A percentile compares a stretch with the other conserved stretches of the same genome.
phyloP scores from a whole-genome alignment of 371 early-diverging fungal genomes.

The Zychaea mexicana region DNA sequence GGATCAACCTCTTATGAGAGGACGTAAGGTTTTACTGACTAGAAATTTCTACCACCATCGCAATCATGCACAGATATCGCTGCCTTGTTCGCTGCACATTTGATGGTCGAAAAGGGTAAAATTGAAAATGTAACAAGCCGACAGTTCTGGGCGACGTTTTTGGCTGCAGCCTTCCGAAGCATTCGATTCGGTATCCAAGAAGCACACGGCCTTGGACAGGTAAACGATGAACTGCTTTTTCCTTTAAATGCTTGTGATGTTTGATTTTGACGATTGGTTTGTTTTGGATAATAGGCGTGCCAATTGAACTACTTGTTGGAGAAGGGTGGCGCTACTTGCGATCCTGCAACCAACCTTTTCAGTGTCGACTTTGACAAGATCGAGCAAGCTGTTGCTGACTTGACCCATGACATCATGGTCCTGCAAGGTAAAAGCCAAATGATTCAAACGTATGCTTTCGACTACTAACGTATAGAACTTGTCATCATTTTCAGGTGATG shows the following conservation, averaged over 20 bases:
- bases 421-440: slow-evolving; percentile 53
- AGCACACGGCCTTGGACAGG: slow-evolving; percentile 81
- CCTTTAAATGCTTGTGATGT: too few species aligned
- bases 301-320: slow-evolving; percentile 77
- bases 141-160: slow-evolving; percentile 77
- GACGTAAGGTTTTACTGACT: slow-evolving; percentile 52
- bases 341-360: slow-evolving; percentile 48
- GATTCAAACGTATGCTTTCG: too few species aligned
- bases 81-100: slow-evolving; percentile 73
- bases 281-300: slow-evolving; percentile 20
- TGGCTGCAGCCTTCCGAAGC: slow-evolving; percentile 81
- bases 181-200: slow-evolving; percentile 82
- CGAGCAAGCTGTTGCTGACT: slow-evolving; percentile 60
- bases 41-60: slow-evolving; percentile 6
- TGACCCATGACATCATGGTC: slow-evolving; percentile 72
- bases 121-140: slow-evolving; percentile 62
- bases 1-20: too few species aligned
- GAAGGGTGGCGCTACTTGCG: slow-evolving; percentile 66
- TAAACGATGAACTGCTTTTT: too few species aligned
- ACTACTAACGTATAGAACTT: too few species aligned
- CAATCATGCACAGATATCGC: slow-evolving; percentile 60
- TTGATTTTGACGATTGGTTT: background rate
- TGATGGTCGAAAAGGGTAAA: slow-evolving; percentile 65
- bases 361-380: slow-evolving; percentile 72
- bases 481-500: slow-evolving; percentile 44